Percentiles rank a stretch among this genome's conserved stretches.
Evolutionary conservation across 495 filamentous ascomycete genomes (phyloP).

Genomic region (Penicillium macrosclerotiorum): DNA sequence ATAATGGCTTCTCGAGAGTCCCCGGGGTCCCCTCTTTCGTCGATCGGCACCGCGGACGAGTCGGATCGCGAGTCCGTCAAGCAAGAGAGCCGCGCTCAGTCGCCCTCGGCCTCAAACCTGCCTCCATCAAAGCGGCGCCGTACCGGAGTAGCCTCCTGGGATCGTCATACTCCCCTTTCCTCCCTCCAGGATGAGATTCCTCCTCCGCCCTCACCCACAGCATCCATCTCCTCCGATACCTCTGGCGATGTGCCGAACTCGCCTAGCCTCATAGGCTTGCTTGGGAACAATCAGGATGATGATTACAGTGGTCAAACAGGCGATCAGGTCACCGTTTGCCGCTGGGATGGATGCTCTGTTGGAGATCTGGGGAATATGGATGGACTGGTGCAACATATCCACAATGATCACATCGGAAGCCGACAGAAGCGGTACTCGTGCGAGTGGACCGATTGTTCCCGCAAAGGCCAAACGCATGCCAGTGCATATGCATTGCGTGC

Average conservation of each 20-base stretch:
- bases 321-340: constrained; percentile 86
- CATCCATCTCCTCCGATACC: constrained; percentile 81
- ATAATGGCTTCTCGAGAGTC: constrained; percentile 44
- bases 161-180: constrained; percentile 49
- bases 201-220: constrained; percentile 40
- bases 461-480: constrained; percentile 87
- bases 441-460: constrained; percentile 85
- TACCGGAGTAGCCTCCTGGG: constrained; percentile 47
- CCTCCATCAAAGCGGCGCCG: constrained; percentile 53
- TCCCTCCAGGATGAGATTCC: constrained; percentile 41
- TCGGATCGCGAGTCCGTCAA: constrained; percentile 50
- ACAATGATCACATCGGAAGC: constrained; percentile 86
- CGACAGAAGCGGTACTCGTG: constrained; percentile 85
- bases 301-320: constrained; percentile 72
- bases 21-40: constrained; percentile 53
- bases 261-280: constrained; percentile 40
- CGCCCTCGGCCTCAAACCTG: constrained; percentile 42
- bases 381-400: constrained; percentile 85
- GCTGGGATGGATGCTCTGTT: constrained; percentile 80
- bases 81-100: constrained; percentile 38
- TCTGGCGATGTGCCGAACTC: constrained; percentile 69
- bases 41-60: constrained; percentile 48
- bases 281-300: constrained; percentile 61
- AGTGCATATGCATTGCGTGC: constrained; percentile 94
- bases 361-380: constrained; percentile 93